Evolutionary conservation across 2,329 filamentous ascomycete genomes (phyloP).

Genomic region (Clonostachys solani): DNA sequence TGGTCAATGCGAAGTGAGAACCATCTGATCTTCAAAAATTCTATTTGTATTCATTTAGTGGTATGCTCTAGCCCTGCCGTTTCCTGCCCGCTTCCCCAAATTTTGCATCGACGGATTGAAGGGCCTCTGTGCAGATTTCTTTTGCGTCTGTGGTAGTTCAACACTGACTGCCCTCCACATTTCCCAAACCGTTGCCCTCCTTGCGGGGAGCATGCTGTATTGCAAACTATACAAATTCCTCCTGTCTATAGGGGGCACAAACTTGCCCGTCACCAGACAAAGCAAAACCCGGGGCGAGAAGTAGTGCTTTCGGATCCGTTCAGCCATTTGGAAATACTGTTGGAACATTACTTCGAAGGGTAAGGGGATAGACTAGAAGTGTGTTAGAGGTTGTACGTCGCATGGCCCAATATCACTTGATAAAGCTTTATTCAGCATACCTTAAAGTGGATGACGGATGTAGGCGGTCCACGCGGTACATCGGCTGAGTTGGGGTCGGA

Average conservation of each 20-base stretch:
- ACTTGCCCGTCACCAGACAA: conserved; percentile 83
- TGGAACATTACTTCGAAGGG: conserved; percentile 93
- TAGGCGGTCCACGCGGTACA: conserved; percentile 47
- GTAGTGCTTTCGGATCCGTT: conserved; percentile 92
- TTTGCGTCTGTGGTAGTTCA: conserved; percentile 26
- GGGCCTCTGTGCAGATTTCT: conserved; percentile 30
- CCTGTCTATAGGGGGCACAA: conserved; percentile 91
- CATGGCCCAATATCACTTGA: neutral
- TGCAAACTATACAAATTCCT: conserved; percentile 94
- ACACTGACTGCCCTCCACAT: conserved; percentile 72
- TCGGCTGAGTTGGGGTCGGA: conserved; percentile 13
- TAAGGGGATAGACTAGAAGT: conserved; percentile 73
- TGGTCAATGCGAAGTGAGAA: too few species aligned
- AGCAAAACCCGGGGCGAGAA: conserved; percentile 83
- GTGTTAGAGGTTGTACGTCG: neutral
- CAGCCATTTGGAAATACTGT: conserved; percentile 92
- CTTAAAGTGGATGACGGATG: conserved; percentile 83
- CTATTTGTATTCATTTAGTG: neutral
- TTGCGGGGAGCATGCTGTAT: conserved; percentile 93
- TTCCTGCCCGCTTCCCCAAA: conserved; percentile 16
- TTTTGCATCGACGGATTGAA: conserved; percentile 24
- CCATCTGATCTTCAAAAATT: too few species aligned
- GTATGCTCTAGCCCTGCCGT: neutral
- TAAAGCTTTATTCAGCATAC: conserved; percentile 32
- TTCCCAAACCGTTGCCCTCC: conserved; percentile 73